Evolutionary conservation across 352 stramenopile species (phyloP).

Genomic region (Phytophthora aleatoria): DNA sequence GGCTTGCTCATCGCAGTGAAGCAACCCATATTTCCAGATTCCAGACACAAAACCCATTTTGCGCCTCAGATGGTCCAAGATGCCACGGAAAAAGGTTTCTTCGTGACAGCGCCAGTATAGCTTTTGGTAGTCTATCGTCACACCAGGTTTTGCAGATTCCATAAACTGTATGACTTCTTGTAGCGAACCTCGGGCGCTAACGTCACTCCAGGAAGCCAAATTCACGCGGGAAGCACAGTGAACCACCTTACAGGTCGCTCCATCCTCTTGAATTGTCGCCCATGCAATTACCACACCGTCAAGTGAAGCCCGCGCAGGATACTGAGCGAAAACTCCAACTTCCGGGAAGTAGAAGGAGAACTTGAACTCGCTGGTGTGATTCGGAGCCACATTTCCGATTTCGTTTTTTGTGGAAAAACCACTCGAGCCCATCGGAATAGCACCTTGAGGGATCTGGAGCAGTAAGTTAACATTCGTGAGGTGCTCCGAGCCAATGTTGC

Average conservation of each 20-base stretch:
- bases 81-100: conserved; percentile 36
- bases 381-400: conserved; percentile 39
- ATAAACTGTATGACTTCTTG: conserved; percentile 48
- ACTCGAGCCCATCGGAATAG: conserved; percentile 44
- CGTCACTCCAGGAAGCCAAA: conserved; percentile 62
- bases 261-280: conserved; percentile 28
- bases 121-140: conserved; percentile 37
- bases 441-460: conserved; percentile 68
- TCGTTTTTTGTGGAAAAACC: conserved; percentile 61
- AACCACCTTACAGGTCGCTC: conserved; percentile 34
- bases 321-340: conserved; percentile 51
- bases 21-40: conserved; percentile 60
- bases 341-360: conserved; percentile 70
- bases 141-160: conserved; percentile 26
- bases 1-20: conserved; percentile 44
- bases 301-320: conserved; percentile 53
- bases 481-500: conserved; percentile 49
- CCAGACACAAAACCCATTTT: conserved; percentile 43
- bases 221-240: conserved; percentile 43
- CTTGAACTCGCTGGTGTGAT: conserved; percentile 43
- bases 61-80: conserved; percentile 41
- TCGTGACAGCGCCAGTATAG: conserved; percentile 57
- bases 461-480: conserved; percentile 50
- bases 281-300: conserved; percentile 43
- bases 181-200: conserved; percentile 47